Evolutionary conservation across 2,329 filamentous ascomycete species (phyloP), one percentile per base, ranked within the genome.

Genomic region (Coccinonectria pachysandricola): DNA sequence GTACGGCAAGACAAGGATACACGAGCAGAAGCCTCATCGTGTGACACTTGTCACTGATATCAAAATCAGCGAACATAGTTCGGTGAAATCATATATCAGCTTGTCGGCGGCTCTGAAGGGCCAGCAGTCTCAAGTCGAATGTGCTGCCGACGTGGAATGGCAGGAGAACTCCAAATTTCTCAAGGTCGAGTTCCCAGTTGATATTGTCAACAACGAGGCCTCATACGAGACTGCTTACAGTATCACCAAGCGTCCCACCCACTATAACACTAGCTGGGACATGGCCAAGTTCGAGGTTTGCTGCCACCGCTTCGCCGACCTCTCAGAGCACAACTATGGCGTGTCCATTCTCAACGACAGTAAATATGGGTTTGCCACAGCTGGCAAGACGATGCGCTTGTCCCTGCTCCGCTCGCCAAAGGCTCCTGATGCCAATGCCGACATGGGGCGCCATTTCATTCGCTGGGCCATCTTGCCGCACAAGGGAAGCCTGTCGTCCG

Each of bases 271-370:
- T 3, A 70, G 73, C 41, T 94, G 86, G 86, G 86, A 94, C 49
- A 93, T 93, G 86, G 87, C 87, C 48, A 94, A 94, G 48, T 95
- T 95, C 45, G 87, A 95, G 60, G 87, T 95, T 26, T 94, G 86
- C 65, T 88, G 82, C 53, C 87, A 95, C 62, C 88, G 87, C 52
- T 95, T 84, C 64, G 87, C 87, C 8, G 87, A 95, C 54, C 62
- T 95, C 14, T 88, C 81, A 0, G 87, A 95, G 54, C 67, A 82
- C 46, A 79, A 78, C 27, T 94, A 93, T 45, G 87, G 87, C 37
- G 85, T 96, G 6, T 88, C 83, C 3, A 82, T 96, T 36, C 68
- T 96, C 32, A 96, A 96, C 49, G 87, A 96, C 55, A 84, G 77
- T 60, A 95, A 95, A 55, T 96, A 94, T 50, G 88, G 88, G 11